phyloP scores from a whole-genome alignment of 1,284 basidiomycete species.

The Ceratobasidium sp. region DNA sequence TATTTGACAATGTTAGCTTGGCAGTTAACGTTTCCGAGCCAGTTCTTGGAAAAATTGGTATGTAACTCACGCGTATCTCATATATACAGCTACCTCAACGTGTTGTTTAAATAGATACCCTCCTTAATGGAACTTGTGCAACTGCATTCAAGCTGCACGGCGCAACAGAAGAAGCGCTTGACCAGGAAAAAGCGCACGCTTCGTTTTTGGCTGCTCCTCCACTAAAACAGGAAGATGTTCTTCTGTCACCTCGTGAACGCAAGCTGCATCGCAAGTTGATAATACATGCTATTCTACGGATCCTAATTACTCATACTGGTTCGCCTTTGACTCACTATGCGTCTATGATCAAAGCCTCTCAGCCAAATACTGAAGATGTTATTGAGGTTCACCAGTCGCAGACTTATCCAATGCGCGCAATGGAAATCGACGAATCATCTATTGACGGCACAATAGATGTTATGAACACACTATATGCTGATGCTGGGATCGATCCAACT shows the following conservation, averaged over 20 bases:
- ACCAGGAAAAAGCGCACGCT: not conserved
- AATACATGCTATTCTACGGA: slow-evolving; percentile 55
- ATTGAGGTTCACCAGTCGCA: not conserved
- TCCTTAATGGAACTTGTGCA: not conserved
- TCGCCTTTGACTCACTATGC: no score
- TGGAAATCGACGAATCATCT: slow-evolving; percentile 16
- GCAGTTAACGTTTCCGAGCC: not conserved
- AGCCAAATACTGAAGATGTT: not conserved
- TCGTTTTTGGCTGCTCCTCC: not conserved
- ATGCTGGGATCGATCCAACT: slow-evolving; percentile 52
- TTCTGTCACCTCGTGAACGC: slow-evolving; percentile 52
- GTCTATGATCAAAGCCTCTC: no score
- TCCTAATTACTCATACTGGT: not conserved
- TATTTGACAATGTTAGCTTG: slow-evolving; percentile 15
- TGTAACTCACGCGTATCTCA: no score
- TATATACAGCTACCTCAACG: no score
- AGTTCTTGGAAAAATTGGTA: slow-evolving; percentile 9
- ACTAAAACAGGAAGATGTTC: slow-evolving; percentile 51
- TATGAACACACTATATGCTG: slow-evolving; percentile 55
- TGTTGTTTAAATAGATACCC: no score
- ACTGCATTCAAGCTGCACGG: slow-evolving; percentile 10
- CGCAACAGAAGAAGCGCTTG: slow-evolving; percentile 8
- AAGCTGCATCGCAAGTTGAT: slow-evolving; percentile 49
- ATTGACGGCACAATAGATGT: slow-evolving; percentile 53
- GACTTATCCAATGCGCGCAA: slow-evolving; percentile 8